Evolutionary conservation across 2,329 filamentous ascomycete genomes (phyloP).

Genomic region (Hymenoscyphus fraxineus): DNA sequence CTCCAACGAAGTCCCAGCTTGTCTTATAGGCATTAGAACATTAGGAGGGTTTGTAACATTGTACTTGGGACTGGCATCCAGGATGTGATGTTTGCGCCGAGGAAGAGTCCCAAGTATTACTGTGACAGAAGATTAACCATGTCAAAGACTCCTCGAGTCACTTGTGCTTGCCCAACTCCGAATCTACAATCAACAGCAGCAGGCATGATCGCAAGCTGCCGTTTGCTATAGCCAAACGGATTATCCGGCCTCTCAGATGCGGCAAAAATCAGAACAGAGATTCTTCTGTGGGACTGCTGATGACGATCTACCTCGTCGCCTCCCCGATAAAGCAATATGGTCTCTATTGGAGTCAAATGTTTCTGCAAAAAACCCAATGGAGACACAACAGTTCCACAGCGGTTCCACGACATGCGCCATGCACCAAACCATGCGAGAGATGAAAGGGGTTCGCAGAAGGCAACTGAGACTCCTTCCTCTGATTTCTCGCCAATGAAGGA

Average conservation of each 20-base stretch:
- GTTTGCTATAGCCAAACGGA: neutral
- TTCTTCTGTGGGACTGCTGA: neutral
- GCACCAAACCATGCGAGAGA: conserved; percentile 8
- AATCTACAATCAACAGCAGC: neutral
- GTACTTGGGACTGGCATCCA: neutral
- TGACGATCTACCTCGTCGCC: conserved; percentile 4
- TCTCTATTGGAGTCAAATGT: neutral
- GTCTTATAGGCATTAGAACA: neutral
- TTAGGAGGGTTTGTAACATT: neutral
- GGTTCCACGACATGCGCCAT: neutral
- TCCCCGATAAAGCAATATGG: neutral
- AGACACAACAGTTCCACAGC: neutral
- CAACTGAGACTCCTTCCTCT: neutral
- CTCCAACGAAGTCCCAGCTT: neutral
- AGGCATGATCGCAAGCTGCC: neutral
- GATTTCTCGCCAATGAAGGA: neutral
- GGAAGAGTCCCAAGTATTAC: neutral
- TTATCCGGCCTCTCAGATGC: neutral
- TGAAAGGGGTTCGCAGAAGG: neutral
- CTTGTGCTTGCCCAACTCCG: neutral
- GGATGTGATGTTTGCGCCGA: neutral
- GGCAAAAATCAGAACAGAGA: neutral
- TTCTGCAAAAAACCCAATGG: neutral
- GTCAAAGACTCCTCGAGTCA: conserved; percentile 1
- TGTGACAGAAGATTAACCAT: neutral